These are phyloP conservation scores for Cynara cardunculus DNA, from an alignment of 129 eudicot genomes.

Conservation along the genomic window DNA sequence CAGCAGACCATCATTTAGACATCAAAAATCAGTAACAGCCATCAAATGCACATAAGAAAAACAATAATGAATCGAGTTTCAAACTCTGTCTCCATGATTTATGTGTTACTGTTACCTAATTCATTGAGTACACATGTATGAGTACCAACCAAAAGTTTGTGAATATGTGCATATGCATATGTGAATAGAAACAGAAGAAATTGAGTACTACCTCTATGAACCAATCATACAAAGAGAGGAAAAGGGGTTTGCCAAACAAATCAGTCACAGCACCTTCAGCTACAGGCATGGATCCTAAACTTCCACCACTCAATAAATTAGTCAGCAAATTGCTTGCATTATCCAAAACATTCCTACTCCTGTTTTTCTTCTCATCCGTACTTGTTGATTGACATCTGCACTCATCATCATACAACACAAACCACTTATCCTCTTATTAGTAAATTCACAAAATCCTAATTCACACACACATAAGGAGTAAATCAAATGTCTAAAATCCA, in stretches of 20 bases:
- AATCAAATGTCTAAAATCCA: not conserved
- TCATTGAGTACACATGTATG: not conserved
- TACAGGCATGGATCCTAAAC: slow-evolving; percentile 78
- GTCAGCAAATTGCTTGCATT: slow-evolving; percentile 95
- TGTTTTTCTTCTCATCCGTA: slow-evolving; percentile 56
- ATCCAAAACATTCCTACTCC: slow-evolving; percentile 66
- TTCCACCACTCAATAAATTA: slow-evolving; percentile 84
- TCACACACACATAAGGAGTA: not conserved
- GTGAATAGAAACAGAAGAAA: not conserved
- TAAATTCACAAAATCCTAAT: not conserved
- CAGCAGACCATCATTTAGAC: slow-evolving; percentile 18
- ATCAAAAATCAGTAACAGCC: slow-evolving; percentile 15
- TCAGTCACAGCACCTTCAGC: slow-evolving; percentile 99
- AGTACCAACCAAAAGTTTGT: slow-evolving; percentile 1
- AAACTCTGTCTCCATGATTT: not conserved
- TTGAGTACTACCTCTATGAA: slow-evolving; percentile 72
- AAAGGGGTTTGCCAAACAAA: slow-evolving; percentile 84
- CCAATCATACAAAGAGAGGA: slow-evolving; percentile 95
- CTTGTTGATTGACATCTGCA: slow-evolving; percentile 79
- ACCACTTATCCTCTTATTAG: not conserved
- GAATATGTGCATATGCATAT: not conserved
- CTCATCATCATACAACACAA: slow-evolving; percentile 5
- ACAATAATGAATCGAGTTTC: not conserved
- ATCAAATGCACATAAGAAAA: not conserved
- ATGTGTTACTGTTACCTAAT: not conserved